Conservation (phyloP, 2,329 filamentous ascomycete species). For the Corynespora cassiicola region DNA sequence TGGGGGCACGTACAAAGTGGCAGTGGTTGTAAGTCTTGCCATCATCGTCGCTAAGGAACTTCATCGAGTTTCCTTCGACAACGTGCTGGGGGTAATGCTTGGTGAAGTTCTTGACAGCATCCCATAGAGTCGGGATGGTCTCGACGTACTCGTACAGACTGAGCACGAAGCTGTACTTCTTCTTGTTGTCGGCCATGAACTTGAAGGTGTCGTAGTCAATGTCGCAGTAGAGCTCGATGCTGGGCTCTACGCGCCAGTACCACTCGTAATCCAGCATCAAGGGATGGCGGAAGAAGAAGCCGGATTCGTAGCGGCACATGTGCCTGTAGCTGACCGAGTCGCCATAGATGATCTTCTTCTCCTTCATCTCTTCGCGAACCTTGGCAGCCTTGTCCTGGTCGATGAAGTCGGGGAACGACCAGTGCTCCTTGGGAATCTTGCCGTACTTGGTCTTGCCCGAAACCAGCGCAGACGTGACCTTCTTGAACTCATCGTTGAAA, state of each 20-base stretch:
- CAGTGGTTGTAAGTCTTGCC: conserved; percentile 96
- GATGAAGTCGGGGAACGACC: conserved; percentile 96
- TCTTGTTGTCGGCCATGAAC: conserved; percentile 92
- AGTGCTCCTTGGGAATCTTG: conserved; percentile 87
- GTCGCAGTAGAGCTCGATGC: conserved; percentile 95
- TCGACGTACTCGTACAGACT: conserved; percentile 96
- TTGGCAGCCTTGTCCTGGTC: conserved; percentile 91
- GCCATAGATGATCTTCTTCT: conserved; percentile 96
- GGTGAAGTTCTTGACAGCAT: conserved; percentile 94
- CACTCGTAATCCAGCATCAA: conserved; percentile 97
- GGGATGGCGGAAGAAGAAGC: conserved; percentile 97
- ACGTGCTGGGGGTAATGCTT: conserved; percentile 89
- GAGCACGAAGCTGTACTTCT: conserved; percentile 97
- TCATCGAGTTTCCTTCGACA: conserved; percentile 82
- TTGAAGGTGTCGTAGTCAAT: conserved; percentile 96
- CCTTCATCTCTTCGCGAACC: conserved; percentile 91
- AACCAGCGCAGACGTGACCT: conserved; percentile 85
- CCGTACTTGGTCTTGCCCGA: conserved; percentile 93
- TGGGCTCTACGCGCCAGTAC: conserved; percentile 99
- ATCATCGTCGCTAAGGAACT: conserved; percentile 87
- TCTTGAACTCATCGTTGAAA: conserved; percentile 93
- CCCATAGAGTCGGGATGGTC: conserved; percentile 95
- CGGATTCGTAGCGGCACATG: conserved; percentile 99
- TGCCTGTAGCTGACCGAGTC: conserved; percentile 97
- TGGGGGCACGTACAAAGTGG: conserved; percentile 77